Conservation (phyloP, 2,329 filamentous ascomycete species). For the Emmonsia crescens region DNA sequence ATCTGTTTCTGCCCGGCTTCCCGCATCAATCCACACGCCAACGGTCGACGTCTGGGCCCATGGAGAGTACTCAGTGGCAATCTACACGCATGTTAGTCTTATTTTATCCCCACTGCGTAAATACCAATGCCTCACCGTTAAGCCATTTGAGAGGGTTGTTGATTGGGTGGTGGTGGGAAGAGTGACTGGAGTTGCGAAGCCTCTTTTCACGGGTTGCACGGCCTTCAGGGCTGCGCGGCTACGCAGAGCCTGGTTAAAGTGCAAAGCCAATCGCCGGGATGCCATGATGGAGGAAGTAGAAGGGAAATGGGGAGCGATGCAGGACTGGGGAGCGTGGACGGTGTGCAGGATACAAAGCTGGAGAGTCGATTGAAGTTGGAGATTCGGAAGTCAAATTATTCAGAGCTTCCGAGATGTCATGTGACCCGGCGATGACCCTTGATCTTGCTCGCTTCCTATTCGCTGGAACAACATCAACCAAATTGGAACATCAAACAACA, state of each 20-base stretch:
- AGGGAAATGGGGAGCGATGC: constrained; percentile 35
- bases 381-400: constrained; percentile 38
- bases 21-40: constrained; percentile 98
- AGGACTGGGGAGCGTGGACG: constrained; percentile 33
- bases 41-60: constrained; percentile 98
- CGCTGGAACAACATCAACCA: too few relatives aligned
- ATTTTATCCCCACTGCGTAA: constrained; percentile 16
- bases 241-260: constrained; percentile 82
- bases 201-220: constrained; percentile 66
- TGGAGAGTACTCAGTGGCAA: constrained; percentile 95
- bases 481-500: background rate
- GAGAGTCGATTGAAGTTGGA: constrained; percentile 31
- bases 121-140: constrained; percentile 56
- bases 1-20: constrained; percentile 93
- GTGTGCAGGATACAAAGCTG: constrained; percentile 22
- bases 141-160: constrained; percentile 91
- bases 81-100: constrained; percentile 45
- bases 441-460: constrained; percentile 21
- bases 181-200: constrained; percentile 74
- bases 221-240: constrained; percentile 73
- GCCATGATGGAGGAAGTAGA: constrained; percentile 55
- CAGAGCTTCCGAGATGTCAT: constrained; percentile 34
- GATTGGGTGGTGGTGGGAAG: constrained; percentile 76
- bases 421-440: constrained; percentile 33
- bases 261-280: constrained; percentile 93